phyloP scores from a whole-genome alignment of 495 filamentous ascomycete genomes.

The Penicillium parvum region DNA sequence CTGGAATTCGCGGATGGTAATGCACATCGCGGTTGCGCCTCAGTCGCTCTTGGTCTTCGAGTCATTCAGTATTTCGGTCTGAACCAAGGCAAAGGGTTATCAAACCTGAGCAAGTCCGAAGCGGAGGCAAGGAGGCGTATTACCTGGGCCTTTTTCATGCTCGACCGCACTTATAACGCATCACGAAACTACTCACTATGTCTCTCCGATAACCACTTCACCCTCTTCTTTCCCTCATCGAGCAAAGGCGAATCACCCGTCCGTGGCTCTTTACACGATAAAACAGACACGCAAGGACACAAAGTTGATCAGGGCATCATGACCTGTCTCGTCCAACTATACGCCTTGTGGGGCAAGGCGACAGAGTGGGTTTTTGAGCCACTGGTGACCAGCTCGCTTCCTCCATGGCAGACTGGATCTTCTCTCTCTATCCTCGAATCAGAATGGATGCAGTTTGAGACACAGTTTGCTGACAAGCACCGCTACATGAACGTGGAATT shows the following conservation, averaged over 20 bases:
- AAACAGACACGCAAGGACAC: constrained; percentile 16
- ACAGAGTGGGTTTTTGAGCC: constrained; percentile 29
- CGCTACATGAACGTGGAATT: constrained; percentile 29
- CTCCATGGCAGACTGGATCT: constrained; percentile 28
- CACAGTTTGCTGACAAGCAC: constrained; percentile 25
- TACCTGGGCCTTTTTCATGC: constrained; percentile 30
- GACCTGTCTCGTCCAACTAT: constrained; percentile 22
- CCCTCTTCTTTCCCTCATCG: constrained; percentile 15
- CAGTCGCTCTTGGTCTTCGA: constrained; percentile 23
- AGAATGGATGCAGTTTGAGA: constrained; percentile 31
- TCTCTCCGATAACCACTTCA: constrained; percentile 27
- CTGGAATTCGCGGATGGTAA: constrained; percentile 27
- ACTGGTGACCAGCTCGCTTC: constrained; percentile 8
- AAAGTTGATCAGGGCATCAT: constrained; percentile 24
- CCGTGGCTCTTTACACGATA: constrained; percentile 16
- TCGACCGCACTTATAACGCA: constrained; percentile 28
- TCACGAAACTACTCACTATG: constrained; percentile 25
- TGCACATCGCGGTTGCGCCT: constrained; percentile 19
- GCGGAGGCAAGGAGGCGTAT: constrained; percentile 18
- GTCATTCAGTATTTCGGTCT: constrained; percentile 22
- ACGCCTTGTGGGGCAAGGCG: constrained; percentile 26
- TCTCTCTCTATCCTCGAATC: constrained; percentile 25
- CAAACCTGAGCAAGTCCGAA: background rate
- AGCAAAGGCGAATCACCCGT: background rate
- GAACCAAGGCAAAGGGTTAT: constrained; percentile 17